Evolutionary conservation across 306 rosid genomes (phyloP).

Genomic region (Trichosanthes truncata): DNA sequence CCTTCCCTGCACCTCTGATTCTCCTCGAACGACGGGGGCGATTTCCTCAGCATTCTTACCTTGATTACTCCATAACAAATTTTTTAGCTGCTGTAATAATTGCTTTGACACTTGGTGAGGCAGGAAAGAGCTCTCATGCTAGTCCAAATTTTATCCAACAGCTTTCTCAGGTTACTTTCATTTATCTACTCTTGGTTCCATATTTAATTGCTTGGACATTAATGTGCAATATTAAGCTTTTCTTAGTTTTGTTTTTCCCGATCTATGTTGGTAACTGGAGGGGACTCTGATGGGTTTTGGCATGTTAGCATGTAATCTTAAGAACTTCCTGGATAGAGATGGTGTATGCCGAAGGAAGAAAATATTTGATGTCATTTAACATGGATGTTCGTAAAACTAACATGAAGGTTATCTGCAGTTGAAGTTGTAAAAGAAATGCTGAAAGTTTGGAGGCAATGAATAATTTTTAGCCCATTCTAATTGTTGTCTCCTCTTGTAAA

Average conservation of each 20-base stretch:
- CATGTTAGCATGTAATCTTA: background rate
- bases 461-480: background rate
- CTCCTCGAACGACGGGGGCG: slow-evolving; percentile 70
- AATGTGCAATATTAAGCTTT: background rate
- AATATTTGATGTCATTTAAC: background rate
- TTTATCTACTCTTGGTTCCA: background rate
- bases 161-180: slow-evolving; percentile 48
- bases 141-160: slow-evolving; percentile 54
- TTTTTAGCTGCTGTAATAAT: slow-evolving; percentile 67
- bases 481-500: background rate
- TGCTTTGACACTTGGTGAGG: slow-evolving; percentile 72
- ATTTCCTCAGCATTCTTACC: slow-evolving; percentile 91
- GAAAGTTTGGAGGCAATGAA: background rate
- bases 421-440: background rate
- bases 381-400: background rate
- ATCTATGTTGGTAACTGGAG: background rate
- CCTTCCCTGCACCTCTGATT: slow-evolving; percentile 77
- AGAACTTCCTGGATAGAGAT: background rate
- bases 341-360: background rate
- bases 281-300: background rate
- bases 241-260: background rate
- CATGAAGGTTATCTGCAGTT: background rate
- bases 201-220: background rate
- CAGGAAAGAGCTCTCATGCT: slow-evolving; percentile 39
- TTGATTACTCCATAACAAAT: slow-evolving; percentile 74